Base-by-base conservation (phyloP, 495 filamentous ascomycete species). In the Aspergillus bertholletiae region DNA sequence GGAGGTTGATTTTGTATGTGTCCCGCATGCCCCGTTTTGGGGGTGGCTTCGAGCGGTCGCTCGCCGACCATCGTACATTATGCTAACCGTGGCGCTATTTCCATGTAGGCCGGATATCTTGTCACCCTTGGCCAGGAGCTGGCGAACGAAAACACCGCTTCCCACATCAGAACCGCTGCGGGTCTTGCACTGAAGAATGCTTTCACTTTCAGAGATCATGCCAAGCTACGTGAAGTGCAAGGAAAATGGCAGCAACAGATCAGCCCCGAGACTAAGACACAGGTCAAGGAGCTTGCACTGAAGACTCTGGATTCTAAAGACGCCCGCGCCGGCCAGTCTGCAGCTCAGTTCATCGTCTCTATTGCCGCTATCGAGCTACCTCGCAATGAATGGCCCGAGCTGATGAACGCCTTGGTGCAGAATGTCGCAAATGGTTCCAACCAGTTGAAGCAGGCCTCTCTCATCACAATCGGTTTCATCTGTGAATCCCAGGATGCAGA, bases 171-270 rank as follows among this genome's bases (percentile, higher is more conserved):
- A 79, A 85, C 86, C 51, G 92, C 94, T 52, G 94, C 94, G 53
- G 94, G 91, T 88, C 84, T 98, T 61, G 92, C 93, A 45, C 74
- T 98, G 64, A 98, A 98, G 78, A 98, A 98, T 78, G 84, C 94
- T 62, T 96, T 98, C 72, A 88, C 88, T 47, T 88, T 92, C 56
- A 89, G 93, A 75, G 95, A 98, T 71, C 85, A 84, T 64, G 76
- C 86, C 60, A 88, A 89, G 61, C 84, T 96, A 77, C 84, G 85
- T 52, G 88, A 92, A 63, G 80, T 97, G 59, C 94, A 97, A 72
- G 77, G 81, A 56, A 88, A 92, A 88, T 98, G 94, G 94, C 76
- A 90, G 34, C 80, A 85, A 55, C 85, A 88, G 71, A 86, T 93
- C 35, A 85, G 86, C 63, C 76, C 80, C 53, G 82, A 86, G 30